A percentile compares a stretch with the other conserved stretches of the same genome.
Evolutionary conservation across 352 stramenopile genomes (phyloP).

Genomic region (Peronospora belbahrii): DNA sequence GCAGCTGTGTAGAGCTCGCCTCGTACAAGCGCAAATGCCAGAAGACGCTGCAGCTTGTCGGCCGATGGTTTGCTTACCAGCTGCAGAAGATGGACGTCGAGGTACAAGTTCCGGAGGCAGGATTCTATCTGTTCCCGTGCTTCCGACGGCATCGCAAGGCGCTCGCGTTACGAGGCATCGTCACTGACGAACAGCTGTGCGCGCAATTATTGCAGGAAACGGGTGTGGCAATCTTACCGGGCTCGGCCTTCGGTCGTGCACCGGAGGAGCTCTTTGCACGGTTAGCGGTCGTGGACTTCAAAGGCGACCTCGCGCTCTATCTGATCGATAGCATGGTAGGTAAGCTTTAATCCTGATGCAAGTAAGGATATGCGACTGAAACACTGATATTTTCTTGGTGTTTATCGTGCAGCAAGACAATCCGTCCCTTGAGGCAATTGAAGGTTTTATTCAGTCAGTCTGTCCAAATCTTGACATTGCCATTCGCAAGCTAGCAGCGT

Average conservation of each 20-base stretch:
- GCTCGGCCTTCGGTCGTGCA: conserved; percentile 73
- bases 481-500: conserved; percentile 69
- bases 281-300: conserved; percentile 84
- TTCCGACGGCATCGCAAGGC: conserved; percentile 66
- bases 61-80: conserved; percentile 75
- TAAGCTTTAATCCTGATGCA: conserved; percentile 17
- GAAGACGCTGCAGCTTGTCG: conserved; percentile 77
- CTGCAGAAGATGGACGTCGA: conserved; percentile 81
- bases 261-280: conserved; percentile 72
- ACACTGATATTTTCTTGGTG: conserved; percentile 5
- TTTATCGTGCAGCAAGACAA: conserved; percentile 46
- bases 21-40: conserved; percentile 80
- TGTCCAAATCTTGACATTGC: conserved; percentile 80
- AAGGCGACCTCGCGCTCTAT: conserved; percentile 82
- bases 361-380: conserved; percentile 4
- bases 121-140: conserved; percentile 83
- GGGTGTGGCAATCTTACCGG: conserved; percentile 76
- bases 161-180: conserved; percentile 51
- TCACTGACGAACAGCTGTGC: conserved; percentile 66
- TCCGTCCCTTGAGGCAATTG: conserved; percentile 55
- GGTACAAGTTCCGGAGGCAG: conserved; percentile 62
- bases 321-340: conserved; percentile 82
- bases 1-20: conserved; percentile 65
- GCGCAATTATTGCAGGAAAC: conserved; percentile 75
- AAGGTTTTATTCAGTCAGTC: conserved; percentile 84